Percentiles rank a stretch among this genome's conserved stretches.
Evolutionary conservation across 345 rosid species (phyloP).

Genomic region (Pseudoturritis turrita): DNA sequence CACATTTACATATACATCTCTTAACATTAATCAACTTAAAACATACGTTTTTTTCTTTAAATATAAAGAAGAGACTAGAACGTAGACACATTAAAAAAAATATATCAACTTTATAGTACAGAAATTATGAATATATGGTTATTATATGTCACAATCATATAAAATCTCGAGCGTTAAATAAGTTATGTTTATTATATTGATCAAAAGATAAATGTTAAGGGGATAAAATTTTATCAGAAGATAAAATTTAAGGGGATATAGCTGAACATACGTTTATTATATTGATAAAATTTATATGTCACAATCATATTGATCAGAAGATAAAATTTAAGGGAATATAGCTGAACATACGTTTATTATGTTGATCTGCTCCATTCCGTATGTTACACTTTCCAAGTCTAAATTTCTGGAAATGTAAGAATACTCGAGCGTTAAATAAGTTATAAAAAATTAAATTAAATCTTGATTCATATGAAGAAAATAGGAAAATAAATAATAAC

Average conservation of each 20-base stretch:
- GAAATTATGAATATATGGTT: background rate
- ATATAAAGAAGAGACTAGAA: background rate
- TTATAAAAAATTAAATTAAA: background rate
- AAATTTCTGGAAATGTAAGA: conserved; percentile 21
- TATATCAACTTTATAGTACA: background rate
- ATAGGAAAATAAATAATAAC: background rate
- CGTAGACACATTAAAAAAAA: background rate
- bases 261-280: no score
- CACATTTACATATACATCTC: no score
- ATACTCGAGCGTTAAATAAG: background rate
- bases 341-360: conserved; percentile 14
- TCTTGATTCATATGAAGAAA: background rate
- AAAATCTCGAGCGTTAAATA: no score
- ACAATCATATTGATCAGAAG: no score
- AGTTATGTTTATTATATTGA: no score
- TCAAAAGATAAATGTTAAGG: no score
- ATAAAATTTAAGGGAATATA: background rate
- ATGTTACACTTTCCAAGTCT: conserved; percentile 29
- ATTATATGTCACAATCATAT: background rate
- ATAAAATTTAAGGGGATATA: no score
- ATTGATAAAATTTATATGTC: no score
- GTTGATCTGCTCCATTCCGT: background rate
- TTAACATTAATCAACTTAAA: background rate
- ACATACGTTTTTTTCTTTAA: background rate
- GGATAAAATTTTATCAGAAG: no score